Base-by-base conservation (phyloP, 2,329 filamentous ascomycete genomes). In the Aspergillus alliaceus region DNA sequence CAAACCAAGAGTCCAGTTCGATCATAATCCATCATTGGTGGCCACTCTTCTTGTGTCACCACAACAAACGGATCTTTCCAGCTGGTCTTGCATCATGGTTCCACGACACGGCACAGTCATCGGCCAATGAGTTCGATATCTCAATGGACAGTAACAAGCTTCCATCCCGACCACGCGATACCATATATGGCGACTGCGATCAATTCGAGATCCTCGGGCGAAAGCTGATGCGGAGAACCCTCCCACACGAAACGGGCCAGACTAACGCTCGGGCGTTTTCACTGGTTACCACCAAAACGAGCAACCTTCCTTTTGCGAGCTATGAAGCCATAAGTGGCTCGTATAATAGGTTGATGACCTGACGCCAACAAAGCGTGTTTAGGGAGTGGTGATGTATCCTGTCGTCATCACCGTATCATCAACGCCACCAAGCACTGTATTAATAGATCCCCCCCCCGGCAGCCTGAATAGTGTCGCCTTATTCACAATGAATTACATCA, bases 361-460 rank as follows among this genome's bases (percentile, higher is more conserved):
- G 29, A 22, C 63, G 54, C 57, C 57, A 59, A 58, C 59, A 56
- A 61, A 37, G 18, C 18, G 7, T 37, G 44, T 51, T 44, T 54
- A 14, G 34, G 11, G n/a, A 54, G 56, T 60, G 54, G 40, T 62
- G 62, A 52, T 62, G 50, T 64, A 60, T 67, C 56, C 63, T 50
- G 50, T 67, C 70, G 69, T 72, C 70, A 72, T 72, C 40, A 55
- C 58, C 57, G 46, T 60, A 63, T 70, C 70, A 72, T 69, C 42
- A 25, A 55, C 64, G 62, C 70, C 69, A 70, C 68, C 56, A 8
- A 51, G 6, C 24, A 20, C 31, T 18, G 24, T 56, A 56, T 56
- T 44, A 56, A 52, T 32, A 46, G 24, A 47, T 42, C 46, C 53
- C 53, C 49, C 37, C 37, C 37, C 11, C 37, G n/a, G 39, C 42